phyloP scores from a whole-genome alignment of 306 rosid species.

The Cajanus cajan region DNA sequence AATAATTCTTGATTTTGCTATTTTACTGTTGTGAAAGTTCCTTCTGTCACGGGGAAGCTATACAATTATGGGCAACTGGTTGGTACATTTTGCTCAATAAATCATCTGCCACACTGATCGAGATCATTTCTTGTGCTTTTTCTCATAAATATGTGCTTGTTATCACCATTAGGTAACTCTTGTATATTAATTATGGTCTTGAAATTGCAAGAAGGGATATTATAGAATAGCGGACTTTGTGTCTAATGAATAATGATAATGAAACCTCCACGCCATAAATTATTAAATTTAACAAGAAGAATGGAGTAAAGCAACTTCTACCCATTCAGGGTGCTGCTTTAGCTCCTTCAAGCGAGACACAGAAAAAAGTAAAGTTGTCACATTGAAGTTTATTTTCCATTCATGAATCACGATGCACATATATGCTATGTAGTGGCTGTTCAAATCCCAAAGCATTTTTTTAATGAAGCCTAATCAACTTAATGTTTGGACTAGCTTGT shows the following conservation, averaged over 20 bases:
- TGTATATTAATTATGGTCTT: conserved; percentile 11
- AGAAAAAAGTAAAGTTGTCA: not conserved
- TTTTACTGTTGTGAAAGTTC: not conserved
- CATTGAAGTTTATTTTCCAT: not conserved
- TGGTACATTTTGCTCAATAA: not conserved
- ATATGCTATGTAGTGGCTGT: not conserved
- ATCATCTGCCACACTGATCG: not conserved
- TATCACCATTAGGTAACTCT: not conserved
- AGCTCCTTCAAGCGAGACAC: not conserved
- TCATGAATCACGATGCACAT: not conserved
- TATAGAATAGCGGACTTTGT: not conserved
- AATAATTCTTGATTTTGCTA: not conserved
- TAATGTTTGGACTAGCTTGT: not conserved
- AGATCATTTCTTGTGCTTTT: not conserved
- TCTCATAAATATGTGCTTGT: conserved; percentile 2
- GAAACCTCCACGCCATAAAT: not conserved
- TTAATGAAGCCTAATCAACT: not conserved
- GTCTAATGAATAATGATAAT: not conserved
- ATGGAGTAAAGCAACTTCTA: not conserved
- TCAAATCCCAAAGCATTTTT: not conserved
- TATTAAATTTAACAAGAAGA: not conserved
- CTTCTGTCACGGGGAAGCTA: not conserved
- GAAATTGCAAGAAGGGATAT: not conserved
- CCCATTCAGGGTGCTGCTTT: not conserved
- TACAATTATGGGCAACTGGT: not conserved